Evolutionary conservation across 2,329 filamentous ascomycete genomes (phyloP).

Genomic region (Sporothrix inflata): DNA sequence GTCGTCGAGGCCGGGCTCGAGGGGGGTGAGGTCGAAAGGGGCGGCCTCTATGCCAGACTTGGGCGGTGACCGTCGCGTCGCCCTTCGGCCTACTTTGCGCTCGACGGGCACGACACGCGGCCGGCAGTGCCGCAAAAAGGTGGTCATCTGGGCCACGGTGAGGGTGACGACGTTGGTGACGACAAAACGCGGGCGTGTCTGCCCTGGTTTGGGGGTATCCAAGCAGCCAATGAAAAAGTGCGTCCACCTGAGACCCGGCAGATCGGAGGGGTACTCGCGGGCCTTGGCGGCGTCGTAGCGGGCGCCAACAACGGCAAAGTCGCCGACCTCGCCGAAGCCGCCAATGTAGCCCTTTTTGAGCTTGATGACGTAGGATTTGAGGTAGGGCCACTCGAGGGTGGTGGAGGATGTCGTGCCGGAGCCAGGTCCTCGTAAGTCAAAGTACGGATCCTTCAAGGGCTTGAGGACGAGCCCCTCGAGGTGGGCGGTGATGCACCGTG

Average conservation of each 20-base stretch:
- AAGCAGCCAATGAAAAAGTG: constrained; percentile 81
- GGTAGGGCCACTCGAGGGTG: constrained; percentile 18
- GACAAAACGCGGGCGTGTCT: constrained; percentile 60
- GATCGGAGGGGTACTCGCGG: constrained; percentile 48
- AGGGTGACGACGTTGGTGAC: constrained; percentile 68
- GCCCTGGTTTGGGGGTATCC: constrained; percentile 45
- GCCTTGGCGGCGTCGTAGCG: constrained; percentile 69
- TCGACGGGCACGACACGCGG: constrained; percentile 42
- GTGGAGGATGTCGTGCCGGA: background rate
- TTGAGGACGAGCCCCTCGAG: constrained; percentile 85
- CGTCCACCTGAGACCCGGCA: constrained; percentile 69
- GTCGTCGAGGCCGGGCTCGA: constrained; percentile 50
- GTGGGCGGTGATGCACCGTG: constrained; percentile 63
- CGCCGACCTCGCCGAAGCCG: constrained; percentile 78
- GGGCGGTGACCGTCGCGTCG: background rate
- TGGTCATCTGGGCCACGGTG: constrained; percentile 53
- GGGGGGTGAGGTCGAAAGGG: constrained; percentile 48
- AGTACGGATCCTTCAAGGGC: constrained; percentile 76
- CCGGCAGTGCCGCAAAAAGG: constrained; percentile 54
- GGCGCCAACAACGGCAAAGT: constrained; percentile 79
- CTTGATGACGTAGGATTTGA: constrained; percentile 66
- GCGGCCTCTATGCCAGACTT: background rate
- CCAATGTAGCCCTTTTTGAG: constrained; percentile 85
- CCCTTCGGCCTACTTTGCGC: too few species aligned
- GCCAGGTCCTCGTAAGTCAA: constrained; percentile 52